Evolutionary conservation across 2,329 filamentous ascomycete species (phyloP), one percentile per base, ranked within the genome.

Genomic region (Corynespora cassiicola): DNA sequence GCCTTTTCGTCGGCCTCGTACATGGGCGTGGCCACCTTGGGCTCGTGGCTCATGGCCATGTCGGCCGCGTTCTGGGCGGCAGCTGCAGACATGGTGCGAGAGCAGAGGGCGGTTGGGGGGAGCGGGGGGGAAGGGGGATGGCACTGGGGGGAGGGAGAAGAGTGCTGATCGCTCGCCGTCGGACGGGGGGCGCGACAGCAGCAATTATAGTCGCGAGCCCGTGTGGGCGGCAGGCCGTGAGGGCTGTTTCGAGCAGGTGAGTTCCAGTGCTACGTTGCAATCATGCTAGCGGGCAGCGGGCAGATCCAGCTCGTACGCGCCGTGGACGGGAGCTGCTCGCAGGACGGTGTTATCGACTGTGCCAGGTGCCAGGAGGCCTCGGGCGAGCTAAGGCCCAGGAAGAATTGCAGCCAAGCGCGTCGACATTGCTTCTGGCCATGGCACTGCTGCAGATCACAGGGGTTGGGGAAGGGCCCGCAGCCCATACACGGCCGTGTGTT

Each of bases 41-140:
- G 65, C 54, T 67, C 61, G 35, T 66, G 50, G 48, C 55, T 59
- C 50, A 65, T 53, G 43, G 65, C 65, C 44, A 68, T 50, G 37
- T 69, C 65, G 15, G 55, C 48, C 41, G 46, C 39, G 38, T 68
- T 66, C 34, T 60, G 61, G 19, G 50, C 62, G 25, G 60, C 52
- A 20, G 55, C 52, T 30, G 51, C 54, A 45, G 62, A 43, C 64
- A 68, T 68, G 35, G 25, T 62, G 47, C 24, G 21, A 16, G 26
- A 18, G 18, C 26, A 36, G 22, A 19, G 43, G 30, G 26, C 31
- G 42, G 42, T 38, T 19, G 23, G 29, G 21, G 20, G 30, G 21
- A 29, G 19, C 18, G 25, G 15, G 27, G 26, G 21, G 32, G 26
- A 36, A 20, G 31, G 26, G 37, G 33, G 37, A 6, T 21, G 39